These are phyloP conservation scores for Penicillium fuscoglaucum DNA, from an alignment of 2,329 filamentous ascomycete species.

Conservation along the genomic window DNA sequence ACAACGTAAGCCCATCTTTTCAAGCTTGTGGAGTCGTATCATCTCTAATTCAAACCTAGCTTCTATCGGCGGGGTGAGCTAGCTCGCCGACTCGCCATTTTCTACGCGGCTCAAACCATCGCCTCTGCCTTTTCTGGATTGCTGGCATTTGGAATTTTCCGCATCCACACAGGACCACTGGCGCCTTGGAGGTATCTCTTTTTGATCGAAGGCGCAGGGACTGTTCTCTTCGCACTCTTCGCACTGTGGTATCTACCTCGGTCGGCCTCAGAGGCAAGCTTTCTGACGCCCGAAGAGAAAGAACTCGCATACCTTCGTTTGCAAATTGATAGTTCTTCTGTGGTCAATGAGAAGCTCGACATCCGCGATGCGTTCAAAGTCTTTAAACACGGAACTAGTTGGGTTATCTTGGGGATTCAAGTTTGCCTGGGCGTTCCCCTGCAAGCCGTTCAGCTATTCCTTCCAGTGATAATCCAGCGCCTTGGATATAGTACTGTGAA, in stretches of 20 bases:
- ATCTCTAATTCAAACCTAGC: not conserved
- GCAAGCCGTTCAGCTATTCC: constrained; percentile 31
- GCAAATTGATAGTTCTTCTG: constrained; percentile 35
- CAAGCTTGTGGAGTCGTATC: not conserved
- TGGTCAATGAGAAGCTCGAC: constrained; percentile 35
- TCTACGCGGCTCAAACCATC: constrained; percentile 32
- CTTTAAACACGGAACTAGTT: constrained; percentile 32
- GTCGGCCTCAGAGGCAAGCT: constrained; percentile 42
- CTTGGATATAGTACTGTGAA: constrained; percentile 54
- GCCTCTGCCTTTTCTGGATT: constrained; percentile 35
- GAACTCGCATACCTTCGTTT: constrained; percentile 40
- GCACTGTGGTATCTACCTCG: constrained; percentile 44
- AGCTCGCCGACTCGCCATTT: constrained; percentile 31
- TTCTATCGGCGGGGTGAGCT: constrained; percentile 35
- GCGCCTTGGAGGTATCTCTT: constrained; percentile 50
- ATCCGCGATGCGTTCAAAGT: constrained; percentile 31
- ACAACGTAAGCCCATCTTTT: constrained; percentile 22
- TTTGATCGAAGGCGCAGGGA: constrained; percentile 47
- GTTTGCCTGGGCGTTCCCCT: constrained; percentile 34
- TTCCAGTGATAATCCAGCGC: constrained; percentile 32
- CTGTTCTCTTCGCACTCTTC: constrained; percentile 41
- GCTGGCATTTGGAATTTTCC: constrained; percentile 45
- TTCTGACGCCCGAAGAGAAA: constrained; percentile 41
- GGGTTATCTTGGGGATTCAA: constrained; percentile 30
- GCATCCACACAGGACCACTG: constrained; percentile 34